Base-by-base conservation (phyloP, 768 basidiomycete species). In the Hydnum rufescens region DNA sequence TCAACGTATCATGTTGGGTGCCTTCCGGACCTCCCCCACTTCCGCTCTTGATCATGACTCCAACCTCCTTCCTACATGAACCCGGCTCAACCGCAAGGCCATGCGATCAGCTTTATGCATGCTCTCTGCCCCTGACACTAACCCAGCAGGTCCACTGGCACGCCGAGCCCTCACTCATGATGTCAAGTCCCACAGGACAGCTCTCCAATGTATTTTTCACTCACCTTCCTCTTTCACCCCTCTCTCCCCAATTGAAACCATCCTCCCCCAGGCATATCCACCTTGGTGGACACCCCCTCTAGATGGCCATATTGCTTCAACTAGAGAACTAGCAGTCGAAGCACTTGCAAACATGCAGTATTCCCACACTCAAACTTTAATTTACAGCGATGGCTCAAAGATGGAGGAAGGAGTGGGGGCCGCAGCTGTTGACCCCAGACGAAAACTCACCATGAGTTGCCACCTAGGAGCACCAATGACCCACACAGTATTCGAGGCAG, bases 311-410 rank as follows among this genome's bases (percentile, higher is more conserved):
- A 53, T 53, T 16, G 51, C 22, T 13, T 13, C n/a, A 8, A 5
- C 19, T 5, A 19, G 30, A 18, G 52, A 53, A 6, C 19, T 6
- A 16, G 52, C 52, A 18, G 5, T 53, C 13, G 50, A 52, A 23
- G 18, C 13, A 5, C 25, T 53, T 31, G 16, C 5, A 26, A 23
- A 26, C 36, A 13, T 55, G 1, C 34, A n/a, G n/a, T 22, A 13
- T 22, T 13, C 13, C 36, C 13, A 39, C 36, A 13, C 13, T 13
- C 13, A 39, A 22, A 13, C 22, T 22, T 13, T 39, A 13, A 22
- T 55, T 5, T 54, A 55, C 54, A 54, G 34, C 23, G 54, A 55
- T 25, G 54, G 54, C 18, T 55, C 54, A 4, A 55, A 48, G 23
- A 55, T 53, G 36, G 3, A 44, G 4, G n/a, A 5, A 6, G 53